Base-by-base conservation (phyloP, 495 filamentous ascomycete genomes). In the Lophiotrema nucula region DNA sequence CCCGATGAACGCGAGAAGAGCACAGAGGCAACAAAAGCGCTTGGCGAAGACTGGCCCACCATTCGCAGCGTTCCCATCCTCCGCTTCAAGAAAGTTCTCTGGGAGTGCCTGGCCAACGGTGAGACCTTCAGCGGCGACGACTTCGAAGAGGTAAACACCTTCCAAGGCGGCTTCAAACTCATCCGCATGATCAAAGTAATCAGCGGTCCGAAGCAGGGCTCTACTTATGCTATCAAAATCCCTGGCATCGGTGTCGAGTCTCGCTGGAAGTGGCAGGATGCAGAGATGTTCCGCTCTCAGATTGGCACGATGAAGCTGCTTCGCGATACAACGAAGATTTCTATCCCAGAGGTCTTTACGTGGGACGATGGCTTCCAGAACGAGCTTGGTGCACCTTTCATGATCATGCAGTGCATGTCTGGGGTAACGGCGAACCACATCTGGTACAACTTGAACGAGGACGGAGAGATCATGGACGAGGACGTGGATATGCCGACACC, bases 361-460 rank as follows among this genome's bases (percentile, higher is more conserved):
- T 65, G 33, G 16, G 45, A 33, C n/a, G 28, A 39, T 23, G 47
- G 26, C 16, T 10, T 39, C 1, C 26, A 46, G 3, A 65, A 65
- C 38, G 38, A 42, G 2, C 39, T 52, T 1, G 58, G 44, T 1
- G 49, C 58, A 2, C 59, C 55, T 35, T 65, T 47, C 46, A 62
- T 65, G 16, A 56, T 65, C 23, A 65, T 65, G 58, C 28, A 53
- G 25, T 35, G 31, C 21, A 18, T 19, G 28, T 24, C 24, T 47
- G 58, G 62, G 3, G 57, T 38, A 8, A 24, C 54, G 8, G 23
- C 59, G 4, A 42, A 37, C 8, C 23, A 56, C 10, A 49, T 62
- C n/a, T 65, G 73, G 74, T 63, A 71, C 52, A 64, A 61, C 22
- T 67, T 74, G 23, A 68, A 67, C 22, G 23, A 41, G 4, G 21